Conservation (phyloP, 345 rosid species). For the Camelina sativa region DNA sequence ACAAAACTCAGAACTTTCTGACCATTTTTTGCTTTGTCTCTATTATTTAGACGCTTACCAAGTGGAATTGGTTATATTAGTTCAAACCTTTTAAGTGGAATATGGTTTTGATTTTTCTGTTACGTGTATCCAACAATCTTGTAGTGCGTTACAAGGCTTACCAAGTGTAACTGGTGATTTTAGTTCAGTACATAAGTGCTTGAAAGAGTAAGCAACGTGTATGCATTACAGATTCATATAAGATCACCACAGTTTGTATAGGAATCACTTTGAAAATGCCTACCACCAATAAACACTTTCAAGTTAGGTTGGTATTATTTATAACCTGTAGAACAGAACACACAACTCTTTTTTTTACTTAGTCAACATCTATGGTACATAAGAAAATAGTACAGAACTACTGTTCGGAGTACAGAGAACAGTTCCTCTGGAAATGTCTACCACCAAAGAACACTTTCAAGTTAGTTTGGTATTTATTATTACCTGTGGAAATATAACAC, state of each 20-base stretch:
- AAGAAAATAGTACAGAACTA: too few species aligned
- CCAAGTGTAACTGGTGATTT: too few species aligned
- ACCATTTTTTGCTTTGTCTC: too few species aligned
- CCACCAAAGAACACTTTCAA: conserved; percentile 18
- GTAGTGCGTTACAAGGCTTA: too few species aligned
- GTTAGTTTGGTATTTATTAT: conserved; percentile 14
- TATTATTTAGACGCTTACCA: too few species aligned
- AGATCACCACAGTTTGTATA: not conserved
- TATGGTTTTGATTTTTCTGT: not conserved
- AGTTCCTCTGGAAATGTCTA: conserved; percentile 94
- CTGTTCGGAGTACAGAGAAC: conserved; percentile 86
- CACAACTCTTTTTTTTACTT: not conserved
- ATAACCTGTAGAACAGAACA: too few species aligned
- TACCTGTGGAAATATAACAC: not conserved
- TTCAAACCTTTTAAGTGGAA: too few species aligned
- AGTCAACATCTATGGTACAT: too few species aligned
- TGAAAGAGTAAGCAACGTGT: not conserved
- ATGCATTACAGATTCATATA: not conserved
- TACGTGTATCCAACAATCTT: too few species aligned
- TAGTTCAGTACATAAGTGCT: not conserved
- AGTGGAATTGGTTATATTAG: too few species aligned
- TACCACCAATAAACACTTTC: conserved; percentile 46
- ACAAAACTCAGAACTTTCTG: too few species aligned
- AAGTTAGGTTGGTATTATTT: too few species aligned
- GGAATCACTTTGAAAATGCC: conserved; percentile 72